Conservation (phyloP, 495 filamentous ascomycete species). For the Mytilinidion resinicola region DNA sequence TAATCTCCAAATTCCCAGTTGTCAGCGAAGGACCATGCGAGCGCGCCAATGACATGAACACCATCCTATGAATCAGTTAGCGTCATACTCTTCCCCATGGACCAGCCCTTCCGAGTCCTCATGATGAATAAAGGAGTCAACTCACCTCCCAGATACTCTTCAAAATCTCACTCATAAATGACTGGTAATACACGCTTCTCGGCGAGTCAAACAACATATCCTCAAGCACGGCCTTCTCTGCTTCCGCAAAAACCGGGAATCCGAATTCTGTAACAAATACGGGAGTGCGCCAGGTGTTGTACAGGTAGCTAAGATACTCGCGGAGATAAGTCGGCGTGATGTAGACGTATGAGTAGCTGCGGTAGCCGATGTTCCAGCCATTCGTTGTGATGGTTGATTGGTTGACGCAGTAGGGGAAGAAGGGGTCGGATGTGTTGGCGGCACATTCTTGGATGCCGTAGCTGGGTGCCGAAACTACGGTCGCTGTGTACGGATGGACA, state of each 20-base stretch:
- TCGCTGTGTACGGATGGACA: slow-evolving; percentile 45
- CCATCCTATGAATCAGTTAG: slow-evolving; percentile 29
- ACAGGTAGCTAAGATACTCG: slow-evolving; percentile 40
- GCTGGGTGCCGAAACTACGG: slow-evolving; percentile 36
- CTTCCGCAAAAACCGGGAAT: slow-evolving; percentile 37
- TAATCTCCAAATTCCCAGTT: slow-evolving; percentile 46
- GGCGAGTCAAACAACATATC: slow-evolving; percentile 40
- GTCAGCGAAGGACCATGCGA: slow-evolving; percentile 44
- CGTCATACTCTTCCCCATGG: too few relatives aligned
- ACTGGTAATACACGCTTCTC: slow-evolving; percentile 40
- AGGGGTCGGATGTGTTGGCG: slow-evolving; percentile 28
- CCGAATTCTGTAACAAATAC: slow-evolving; percentile 40
- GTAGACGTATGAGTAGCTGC: slow-evolving; percentile 40
- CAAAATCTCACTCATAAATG: slow-evolving; percentile 41
- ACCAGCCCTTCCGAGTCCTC: too few relatives aligned
- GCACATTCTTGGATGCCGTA: slow-evolving; percentile 37
- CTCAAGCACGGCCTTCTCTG: slow-evolving; percentile 25
- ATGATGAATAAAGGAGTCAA: neutral
- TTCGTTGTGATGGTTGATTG: slow-evolving; percentile 35
- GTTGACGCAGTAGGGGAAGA: slow-evolving; percentile 41
- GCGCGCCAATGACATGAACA: slow-evolving; percentile 41
- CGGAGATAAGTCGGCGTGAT: slow-evolving; percentile 32
- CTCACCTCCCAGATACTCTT: slow-evolving; percentile 38
- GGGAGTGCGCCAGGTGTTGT: slow-evolving; percentile 39
- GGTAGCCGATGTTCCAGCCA: slow-evolving; percentile 42